These are phyloP conservation scores for Digitaria exilis DNA, from an alignment of 202 grass and related monocot species.

Conservation along the genomic window DNA sequence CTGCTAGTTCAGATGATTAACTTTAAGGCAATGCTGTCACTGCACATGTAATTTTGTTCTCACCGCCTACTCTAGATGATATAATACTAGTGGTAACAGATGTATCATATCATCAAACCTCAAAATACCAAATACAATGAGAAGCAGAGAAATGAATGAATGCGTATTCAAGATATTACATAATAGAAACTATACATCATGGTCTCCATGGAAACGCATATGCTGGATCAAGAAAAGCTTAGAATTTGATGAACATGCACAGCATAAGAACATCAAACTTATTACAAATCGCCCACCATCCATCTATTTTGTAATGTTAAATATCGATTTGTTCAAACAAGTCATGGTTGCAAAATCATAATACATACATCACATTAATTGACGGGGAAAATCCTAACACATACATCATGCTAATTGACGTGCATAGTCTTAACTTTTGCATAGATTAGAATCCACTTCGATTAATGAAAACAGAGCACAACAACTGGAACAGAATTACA, in stretches of 20 bases:
- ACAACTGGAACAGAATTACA: background rate
- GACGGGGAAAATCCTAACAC: constrained; percentile 1
- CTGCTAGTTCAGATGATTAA: background rate
- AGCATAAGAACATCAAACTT: constrained; percentile 8
- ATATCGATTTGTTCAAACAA: background rate
- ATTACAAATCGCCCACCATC: too few relatives aligned
- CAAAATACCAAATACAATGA: constrained; percentile 1
- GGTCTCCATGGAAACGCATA: background rate
- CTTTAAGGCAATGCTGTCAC: background rate
- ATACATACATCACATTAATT: constrained; percentile 4
- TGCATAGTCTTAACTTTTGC: constrained; percentile 14
- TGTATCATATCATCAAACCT: background rate
- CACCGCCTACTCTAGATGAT: background rate
- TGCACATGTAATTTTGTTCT: background rate
- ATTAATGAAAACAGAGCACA: background rate
- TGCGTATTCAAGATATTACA: background rate
- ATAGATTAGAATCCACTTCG: too few relatives aligned
- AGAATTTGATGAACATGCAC: background rate
- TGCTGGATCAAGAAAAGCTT: background rate
- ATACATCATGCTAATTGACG: background rate
- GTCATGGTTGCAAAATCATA: background rate
- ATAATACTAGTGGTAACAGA: background rate
- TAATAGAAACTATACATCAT: background rate
- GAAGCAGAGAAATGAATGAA: background rate
- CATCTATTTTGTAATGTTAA: constrained; percentile 21